A percentile compares a stretch with the other conserved stretches of the same genome.
Conservation (phyloP, 83 land plant genomes). For the Thuja plicata region DNA sequence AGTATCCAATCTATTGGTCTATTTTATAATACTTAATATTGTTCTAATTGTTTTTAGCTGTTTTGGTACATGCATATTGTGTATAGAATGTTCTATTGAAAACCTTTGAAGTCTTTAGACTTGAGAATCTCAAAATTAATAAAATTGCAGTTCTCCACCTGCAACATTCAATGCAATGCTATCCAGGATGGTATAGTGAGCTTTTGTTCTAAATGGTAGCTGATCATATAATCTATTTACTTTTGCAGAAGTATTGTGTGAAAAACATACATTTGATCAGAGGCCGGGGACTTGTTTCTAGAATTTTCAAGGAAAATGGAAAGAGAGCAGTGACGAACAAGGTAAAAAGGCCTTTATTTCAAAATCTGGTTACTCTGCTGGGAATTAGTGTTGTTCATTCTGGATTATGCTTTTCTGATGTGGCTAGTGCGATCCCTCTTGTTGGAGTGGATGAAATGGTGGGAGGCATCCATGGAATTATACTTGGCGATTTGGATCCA, state of each 20-base stretch:
- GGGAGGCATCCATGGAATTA: conserved; percentile 15
- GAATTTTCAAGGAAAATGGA: not conserved
- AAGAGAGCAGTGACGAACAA: not conserved
- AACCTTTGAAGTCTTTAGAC: not conserved
- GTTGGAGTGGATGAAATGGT: not conserved
- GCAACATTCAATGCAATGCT: not conserved
- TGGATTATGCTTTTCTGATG: conserved; percentile 10
- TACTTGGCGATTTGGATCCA: conserved; percentile 79
- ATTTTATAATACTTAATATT: not conserved
- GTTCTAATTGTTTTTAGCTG: not conserved
- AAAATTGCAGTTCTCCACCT: not conserved
- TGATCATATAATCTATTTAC: not conserved
- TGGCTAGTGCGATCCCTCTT: conserved; percentile 3
- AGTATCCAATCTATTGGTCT: not conserved
- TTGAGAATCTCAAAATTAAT: not conserved
- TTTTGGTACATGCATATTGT: not conserved
- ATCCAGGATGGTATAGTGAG: not conserved
- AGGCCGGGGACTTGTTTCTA: not conserved
- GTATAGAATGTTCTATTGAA: not conserved
- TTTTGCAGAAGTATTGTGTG: not conserved
- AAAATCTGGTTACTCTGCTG: not conserved
- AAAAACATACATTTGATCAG: not conserved
- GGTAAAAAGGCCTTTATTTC: not conserved
- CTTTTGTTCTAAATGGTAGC: not conserved
- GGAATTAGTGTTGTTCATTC: conserved; percentile 3